Evolutionary conservation across 331 rosid species (phyloP), one percentile per base, ranked within the genome.

Genomic region (Malus hybrid): DNA sequence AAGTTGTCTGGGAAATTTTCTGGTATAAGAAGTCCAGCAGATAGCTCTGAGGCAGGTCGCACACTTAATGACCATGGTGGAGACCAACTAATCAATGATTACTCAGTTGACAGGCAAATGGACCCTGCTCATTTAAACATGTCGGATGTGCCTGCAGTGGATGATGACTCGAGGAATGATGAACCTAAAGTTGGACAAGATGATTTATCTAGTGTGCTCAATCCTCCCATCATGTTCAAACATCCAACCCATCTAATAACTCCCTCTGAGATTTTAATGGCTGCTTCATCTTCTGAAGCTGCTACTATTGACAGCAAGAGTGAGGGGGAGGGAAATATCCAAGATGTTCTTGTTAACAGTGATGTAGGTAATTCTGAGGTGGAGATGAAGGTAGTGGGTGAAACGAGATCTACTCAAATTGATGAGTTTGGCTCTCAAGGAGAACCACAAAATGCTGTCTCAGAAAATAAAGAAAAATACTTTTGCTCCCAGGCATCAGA

Each of bases 401-500:
- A 92, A 86, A 71, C 87, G 70, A 82, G 86, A 76, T 77, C 92
- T 82, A 72, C 69, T 80, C 93, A 86, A 71, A 86, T 61, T 36
- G 84, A 84, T 73, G 96, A 89, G 70, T 87, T 79, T 80, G 82
- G 85, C 34, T 74, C 78, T 64, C 95, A 79, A 66, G 88, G 87
- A 69, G 87, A 85, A 80, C 79, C 85, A 44, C 90, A 86, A 78
- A 86, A 77, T 71, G 80, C 42, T 24, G 65, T 87, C 73, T 80
- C 86, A 28, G 93, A 88, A 64, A 77, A 72, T 70, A 95, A 82
- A 78, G 97, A 90, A 73, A 92, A 88, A 77, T 78, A 69, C 65
- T 95, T 92, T 81, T 90, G 93, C 86, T 92, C 99, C 29, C 99
- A 95, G 80, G 96, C 96, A 10, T 92, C 99, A 15, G 98, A 92